Evolutionary conservation across 164 flowering plant genomes (phyloP).

Genomic region (Magnolia changhungtana): DNA sequence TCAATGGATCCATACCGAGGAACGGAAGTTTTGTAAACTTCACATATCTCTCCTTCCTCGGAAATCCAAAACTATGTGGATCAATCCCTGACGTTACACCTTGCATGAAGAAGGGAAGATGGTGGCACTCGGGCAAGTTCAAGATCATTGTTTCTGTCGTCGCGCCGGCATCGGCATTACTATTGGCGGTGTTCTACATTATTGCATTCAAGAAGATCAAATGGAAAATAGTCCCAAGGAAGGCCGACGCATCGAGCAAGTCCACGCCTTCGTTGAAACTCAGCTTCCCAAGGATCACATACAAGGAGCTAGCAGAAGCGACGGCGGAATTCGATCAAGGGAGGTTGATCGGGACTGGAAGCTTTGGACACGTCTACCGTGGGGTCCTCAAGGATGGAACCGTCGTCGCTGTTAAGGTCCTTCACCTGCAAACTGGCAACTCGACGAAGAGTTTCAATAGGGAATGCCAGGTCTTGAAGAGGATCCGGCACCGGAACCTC

Average conservation of each 20-base stretch:
- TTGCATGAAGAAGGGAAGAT: constrained; percentile 19
- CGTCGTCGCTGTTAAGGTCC: constrained; percentile 25
- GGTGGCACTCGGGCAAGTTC: constrained; percentile 23
- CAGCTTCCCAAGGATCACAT: constrained; percentile 29
- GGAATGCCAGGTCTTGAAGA: constrained; percentile 28
- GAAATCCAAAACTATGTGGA: constrained; percentile 45
- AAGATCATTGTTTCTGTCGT: constrained; percentile 26
- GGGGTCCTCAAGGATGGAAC: constrained; percentile 23
- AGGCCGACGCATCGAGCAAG: constrained; percentile 8
- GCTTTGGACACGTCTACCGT: constrained; percentile 30
- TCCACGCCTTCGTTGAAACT: constrained; percentile 27
- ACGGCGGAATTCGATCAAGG: constrained; percentile 23
- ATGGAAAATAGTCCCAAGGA: constrained; percentile 7
- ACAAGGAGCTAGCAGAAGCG: constrained; percentile 24
- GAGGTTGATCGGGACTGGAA: constrained; percentile 26
- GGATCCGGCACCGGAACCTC: constrained; percentile 27
- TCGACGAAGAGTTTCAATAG: constrained; percentile 28
- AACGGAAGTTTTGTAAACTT: constrained; percentile 31
- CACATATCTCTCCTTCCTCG: constrained; percentile 36
- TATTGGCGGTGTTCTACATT: constrained; percentile 27
- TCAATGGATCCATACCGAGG: constrained; percentile 41
- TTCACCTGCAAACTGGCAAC: constrained; percentile 21
- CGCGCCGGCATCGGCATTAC: constrained; percentile 22
- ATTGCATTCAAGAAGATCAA: constrained; percentile 22
- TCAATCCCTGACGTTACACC: constrained; percentile 19